Evolutionary conservation across 495 filamentous ascomycete species (phyloP).

Genomic region (Hypoxylon intermedium): DNA sequence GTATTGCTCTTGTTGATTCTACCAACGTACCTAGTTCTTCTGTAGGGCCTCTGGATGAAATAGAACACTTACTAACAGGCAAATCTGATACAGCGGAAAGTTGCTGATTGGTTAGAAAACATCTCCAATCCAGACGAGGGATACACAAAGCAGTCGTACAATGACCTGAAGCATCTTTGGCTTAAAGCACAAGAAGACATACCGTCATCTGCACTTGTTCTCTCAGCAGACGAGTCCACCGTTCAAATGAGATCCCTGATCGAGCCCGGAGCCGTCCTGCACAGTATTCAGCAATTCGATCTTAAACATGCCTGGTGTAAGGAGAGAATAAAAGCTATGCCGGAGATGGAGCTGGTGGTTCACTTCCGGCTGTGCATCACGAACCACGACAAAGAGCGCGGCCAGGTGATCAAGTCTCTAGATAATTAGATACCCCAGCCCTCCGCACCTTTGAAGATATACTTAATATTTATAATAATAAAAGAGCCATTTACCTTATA

Average conservation of each 20-base stretch:
- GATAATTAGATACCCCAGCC: constrained; percentile 11
- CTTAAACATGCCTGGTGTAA: constrained; percentile 21
- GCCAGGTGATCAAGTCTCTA: not conserved
- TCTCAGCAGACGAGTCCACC: constrained; percentile 7
- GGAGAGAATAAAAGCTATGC: constrained; percentile 22
- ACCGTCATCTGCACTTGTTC: constrained; percentile 12
- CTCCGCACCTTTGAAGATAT: too few relatives aligned
- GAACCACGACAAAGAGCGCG: constrained; percentile 13
- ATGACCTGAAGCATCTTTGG: constrained; percentile 28
- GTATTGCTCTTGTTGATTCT: not conserved
- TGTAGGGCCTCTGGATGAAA: not conserved
- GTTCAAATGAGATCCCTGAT: constrained; percentile 21
- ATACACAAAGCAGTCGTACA: constrained; percentile 18
- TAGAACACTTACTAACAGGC: constrained; percentile 11
- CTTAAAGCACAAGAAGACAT: constrained; percentile 26
- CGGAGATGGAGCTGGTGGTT: constrained; percentile 31
- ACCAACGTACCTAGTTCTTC: not conserved
- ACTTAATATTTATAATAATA: too few relatives aligned
- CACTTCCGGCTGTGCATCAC: constrained; percentile 32
- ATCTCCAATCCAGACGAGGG: constrained; percentile 8
- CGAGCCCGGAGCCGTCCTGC: constrained; percentile 25
- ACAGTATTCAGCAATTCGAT: constrained; percentile 25
- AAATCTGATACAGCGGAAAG: constrained; percentile 12
- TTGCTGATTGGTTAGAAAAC: constrained; percentile 22
- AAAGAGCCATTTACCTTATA: too few relatives aligned